Conservation (phyloP, 208 protist species). For the Entamoeba histolytica region DNA sequence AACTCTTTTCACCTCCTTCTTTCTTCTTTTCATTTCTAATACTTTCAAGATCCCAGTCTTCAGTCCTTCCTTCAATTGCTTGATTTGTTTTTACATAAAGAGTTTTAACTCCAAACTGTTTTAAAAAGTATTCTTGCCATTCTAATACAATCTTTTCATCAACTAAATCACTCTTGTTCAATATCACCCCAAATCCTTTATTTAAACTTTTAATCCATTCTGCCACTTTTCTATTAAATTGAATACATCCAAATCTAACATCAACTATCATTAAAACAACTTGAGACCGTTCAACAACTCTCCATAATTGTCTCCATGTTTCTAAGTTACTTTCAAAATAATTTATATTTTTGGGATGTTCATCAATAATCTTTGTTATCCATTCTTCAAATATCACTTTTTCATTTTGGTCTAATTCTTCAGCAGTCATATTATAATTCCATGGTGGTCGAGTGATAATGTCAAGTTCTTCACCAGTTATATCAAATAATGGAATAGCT, state of each 20-base stretch:
- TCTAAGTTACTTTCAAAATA: conserved; percentile 28
- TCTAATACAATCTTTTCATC: not conserved
- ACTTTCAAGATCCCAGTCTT: not conserved
- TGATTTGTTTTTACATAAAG: conserved; percentile 2
- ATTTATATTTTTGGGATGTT: conserved; percentile 10
- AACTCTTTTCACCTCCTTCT: conserved; percentile 3
- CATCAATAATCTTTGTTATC: not conserved
- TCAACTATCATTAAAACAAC: conserved; percentile 21
- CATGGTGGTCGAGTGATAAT: not conserved
- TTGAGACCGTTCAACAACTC: conserved; percentile 24
- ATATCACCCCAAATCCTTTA: not conserved
- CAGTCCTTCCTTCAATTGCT: not conserved
- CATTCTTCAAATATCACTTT: conserved; percentile 10
- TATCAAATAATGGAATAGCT: not conserved
- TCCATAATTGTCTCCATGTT: conserved; percentile 32
- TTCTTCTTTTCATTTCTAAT: not conserved
- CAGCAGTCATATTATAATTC: conserved; percentile 3
- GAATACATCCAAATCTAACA: not conserved
- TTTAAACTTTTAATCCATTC: conserved; percentile 1
- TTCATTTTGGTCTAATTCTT: conserved; percentile 16
- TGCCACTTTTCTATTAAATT: not conserved
- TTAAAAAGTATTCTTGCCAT: conserved; percentile 26
- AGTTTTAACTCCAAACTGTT: not conserved
- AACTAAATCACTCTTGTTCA: conserved; percentile 28
- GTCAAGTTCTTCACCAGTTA: not conserved